Percentiles rank a stretch among this genome's conserved stretches.
Evolutionary conservation across 257 asterid species (phyloP).

Genomic region (Scutellaria barbata): DNA sequence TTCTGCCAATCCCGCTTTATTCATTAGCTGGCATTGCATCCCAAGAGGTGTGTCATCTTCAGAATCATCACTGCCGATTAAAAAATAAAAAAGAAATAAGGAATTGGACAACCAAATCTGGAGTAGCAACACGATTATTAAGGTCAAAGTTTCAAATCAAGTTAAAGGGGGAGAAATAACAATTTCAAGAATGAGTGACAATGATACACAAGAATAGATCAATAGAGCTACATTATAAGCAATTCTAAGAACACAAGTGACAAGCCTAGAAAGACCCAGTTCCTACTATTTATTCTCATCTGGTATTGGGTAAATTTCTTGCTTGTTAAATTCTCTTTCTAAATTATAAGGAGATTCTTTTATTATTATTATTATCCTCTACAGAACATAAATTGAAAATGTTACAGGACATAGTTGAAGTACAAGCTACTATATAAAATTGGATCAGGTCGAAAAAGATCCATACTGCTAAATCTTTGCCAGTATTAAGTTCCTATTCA

Average conservation of each 20-base stretch:
- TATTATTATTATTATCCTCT: background rate
- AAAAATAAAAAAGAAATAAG: slow-evolving; percentile 9
- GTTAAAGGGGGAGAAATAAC: background rate
- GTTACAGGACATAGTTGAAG: background rate
- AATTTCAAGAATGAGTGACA: background rate
- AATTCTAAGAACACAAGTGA: slow-evolving; percentile 7
- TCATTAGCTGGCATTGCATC: slow-evolving; percentile 60
- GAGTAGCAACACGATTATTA: slow-evolving; percentile 4
- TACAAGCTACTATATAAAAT: background rate
- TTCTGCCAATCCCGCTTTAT: slow-evolving; percentile 62
- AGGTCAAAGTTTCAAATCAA: slow-evolving; percentile 13
- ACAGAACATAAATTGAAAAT: background rate
- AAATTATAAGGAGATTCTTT: background rate
- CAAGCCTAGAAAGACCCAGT: background rate
- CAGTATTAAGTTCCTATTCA: slow-evolving; percentile 11
- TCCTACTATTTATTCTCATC: background rate
- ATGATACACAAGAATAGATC: background rate
- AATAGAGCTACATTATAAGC: slow-evolving; percentile 3
- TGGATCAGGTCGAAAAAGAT: background rate
- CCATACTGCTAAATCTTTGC: background rate
- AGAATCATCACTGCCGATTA: slow-evolving; percentile 63
- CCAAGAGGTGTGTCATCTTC: slow-evolving; percentile 47
- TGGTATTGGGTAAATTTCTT: background rate
- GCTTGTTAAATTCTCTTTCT: background rate
- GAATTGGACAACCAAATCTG: background rate